Evolutionary conservation across 2,329 filamentous ascomycete genomes (phyloP), one percentile per base, ranked within the genome.

Genomic region (Fusarium sp.): DNA sequence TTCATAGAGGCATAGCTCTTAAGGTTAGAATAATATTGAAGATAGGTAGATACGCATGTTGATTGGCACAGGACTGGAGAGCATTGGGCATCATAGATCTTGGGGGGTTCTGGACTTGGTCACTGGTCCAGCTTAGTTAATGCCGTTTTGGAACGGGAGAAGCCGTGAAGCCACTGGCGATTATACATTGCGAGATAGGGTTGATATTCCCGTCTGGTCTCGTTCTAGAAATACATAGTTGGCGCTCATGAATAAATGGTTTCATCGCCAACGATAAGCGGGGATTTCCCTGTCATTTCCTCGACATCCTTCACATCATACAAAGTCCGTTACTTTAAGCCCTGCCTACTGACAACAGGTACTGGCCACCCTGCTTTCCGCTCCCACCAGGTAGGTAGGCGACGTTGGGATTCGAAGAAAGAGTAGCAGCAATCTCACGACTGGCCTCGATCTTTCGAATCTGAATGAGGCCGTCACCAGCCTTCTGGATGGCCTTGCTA

Each of bases 371-470:
- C 66, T 88, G 88, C 83, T 93, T 91, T 75, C 89, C 92, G 76
- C 93, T 91, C 75, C 89, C 92, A 77, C 93, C 90, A 7, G 96
- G 96, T 72, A 99, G 85, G 83, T 99, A 99, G 53, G 95, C 95
- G 60, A 99, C 95, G 78, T 99, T 98, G 68, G 96, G 95, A 85
- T 99, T 99, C 67, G 86, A 86, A 26, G 95, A 91, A 79, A 99
- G 85, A 75, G 95, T 95, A 84, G 95, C 90, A 15, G 96, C 96
- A 84, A 99, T 98, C 79, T 99, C 97, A 83, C 92, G 94, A 81
- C 94, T 95, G 20, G 96, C 97, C 87, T 99, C 96, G 79, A 99
- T 98, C 87, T 95, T 92, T 87, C 96, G 89, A 83, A 99, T 98
- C 90, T 96, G 91, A 75, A 99, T 93, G 78, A 99, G 87, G 47